A percentile compares a stretch with the other conserved stretches of the same genome.
Evolutionary conservation across 352 stramenopile species (phyloP).

Genomic region (Phytophthora cryptogea): DNA sequence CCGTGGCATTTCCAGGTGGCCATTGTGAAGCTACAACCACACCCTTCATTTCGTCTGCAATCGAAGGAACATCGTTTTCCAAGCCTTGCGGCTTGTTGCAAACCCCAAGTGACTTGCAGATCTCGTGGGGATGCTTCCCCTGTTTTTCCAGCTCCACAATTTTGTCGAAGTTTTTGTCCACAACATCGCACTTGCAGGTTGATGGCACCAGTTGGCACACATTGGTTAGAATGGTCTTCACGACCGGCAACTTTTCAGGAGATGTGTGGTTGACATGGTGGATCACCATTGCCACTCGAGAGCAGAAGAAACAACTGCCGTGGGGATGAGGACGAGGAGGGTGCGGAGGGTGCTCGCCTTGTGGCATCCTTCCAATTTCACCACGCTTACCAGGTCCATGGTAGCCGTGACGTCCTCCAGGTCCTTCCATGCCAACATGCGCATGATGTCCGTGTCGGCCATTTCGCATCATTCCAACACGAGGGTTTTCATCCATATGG

Average conservation of each 20-base stretch:
- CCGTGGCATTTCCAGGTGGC: conserved; percentile 41
- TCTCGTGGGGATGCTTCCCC: conserved; percentile 50
- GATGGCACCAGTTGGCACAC: conserved; percentile 51
- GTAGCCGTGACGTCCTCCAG: conserved; percentile 9
- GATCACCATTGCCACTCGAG: conserved; percentile 45
- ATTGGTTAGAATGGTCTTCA: conserved; percentile 54
- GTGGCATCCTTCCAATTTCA: conserved; percentile 9
- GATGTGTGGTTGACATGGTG: conserved; percentile 47
- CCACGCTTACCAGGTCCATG: neutral
- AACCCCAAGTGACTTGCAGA: conserved; percentile 56
- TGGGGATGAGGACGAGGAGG: conserved; percentile 15
- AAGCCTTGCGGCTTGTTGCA: conserved; percentile 37
- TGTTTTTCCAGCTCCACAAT: conserved; percentile 65
- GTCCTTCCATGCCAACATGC: conserved; percentile 22
- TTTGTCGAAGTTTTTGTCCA: conserved; percentile 65
- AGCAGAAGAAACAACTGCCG: conserved; percentile 61
- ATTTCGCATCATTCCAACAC: conserved; percentile 34
- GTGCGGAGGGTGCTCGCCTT: conserved; percentile 7
- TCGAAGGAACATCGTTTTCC: conserved; percentile 17
- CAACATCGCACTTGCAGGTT: conserved; percentile 52
- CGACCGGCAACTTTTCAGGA: conserved; percentile 46
- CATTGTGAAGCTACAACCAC: conserved; percentile 33
- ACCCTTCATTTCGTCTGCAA: conserved; percentile 38
- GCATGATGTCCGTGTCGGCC: conserved; percentile 26
- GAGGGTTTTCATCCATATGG: conserved; percentile 17